Conservation (phyloP, 108 stramenopile genomes). For the Conticribra guillardii region DNA sequence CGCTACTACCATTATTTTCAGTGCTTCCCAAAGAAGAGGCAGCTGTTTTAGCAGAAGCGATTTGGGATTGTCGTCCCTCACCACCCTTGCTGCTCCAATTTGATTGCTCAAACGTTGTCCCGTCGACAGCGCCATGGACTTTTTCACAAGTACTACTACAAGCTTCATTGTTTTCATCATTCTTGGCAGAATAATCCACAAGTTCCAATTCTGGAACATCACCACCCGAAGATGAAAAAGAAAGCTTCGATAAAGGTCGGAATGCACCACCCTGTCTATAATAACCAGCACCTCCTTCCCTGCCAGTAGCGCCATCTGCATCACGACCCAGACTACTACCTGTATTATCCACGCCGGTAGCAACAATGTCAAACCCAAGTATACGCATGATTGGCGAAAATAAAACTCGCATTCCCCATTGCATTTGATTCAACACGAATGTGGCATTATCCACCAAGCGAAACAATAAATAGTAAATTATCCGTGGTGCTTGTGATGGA, state of each 20-base stretch:
- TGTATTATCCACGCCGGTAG: not conserved
- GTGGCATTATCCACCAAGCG: not conserved
- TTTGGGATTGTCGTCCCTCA: no score
- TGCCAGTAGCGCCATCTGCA: not conserved
- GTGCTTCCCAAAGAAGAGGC: no score
- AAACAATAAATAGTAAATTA: not conserved
- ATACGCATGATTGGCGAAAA: not conserved
- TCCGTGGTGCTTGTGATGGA: not conserved
- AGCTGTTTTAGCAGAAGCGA: no score
- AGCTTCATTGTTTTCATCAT: not conserved
- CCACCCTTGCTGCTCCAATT: no score
- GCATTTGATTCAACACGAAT: not conserved
- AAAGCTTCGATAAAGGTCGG: not conserved
- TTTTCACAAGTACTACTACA: not conserved
- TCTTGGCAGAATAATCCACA: not conserved
- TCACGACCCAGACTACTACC: not conserved
- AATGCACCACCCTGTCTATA: not conserved
- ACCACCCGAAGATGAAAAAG: not conserved
- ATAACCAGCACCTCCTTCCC: not conserved
- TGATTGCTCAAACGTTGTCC: no score
- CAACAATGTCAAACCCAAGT: not conserved
- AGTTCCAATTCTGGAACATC: not conserved
- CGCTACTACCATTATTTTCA: not conserved
- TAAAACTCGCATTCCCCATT: not conserved
- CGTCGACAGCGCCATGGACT: no score